These are phyloP conservation scores for Phanerochaete carnosa DNA, from an alignment of 768 basidiomycete genomes.

Conservation along the genomic window DNA sequence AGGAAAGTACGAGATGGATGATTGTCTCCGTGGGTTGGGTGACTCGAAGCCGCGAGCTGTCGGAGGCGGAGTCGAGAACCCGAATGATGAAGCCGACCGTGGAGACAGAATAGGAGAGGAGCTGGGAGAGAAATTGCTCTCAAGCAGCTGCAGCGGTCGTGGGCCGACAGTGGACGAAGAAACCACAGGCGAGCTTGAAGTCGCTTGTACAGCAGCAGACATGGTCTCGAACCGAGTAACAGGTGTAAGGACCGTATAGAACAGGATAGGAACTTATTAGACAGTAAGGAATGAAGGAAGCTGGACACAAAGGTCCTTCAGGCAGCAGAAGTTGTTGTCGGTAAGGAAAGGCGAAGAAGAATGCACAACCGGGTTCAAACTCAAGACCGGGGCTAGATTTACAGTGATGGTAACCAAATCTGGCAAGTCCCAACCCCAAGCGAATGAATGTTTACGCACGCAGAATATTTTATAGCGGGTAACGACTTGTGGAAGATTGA, in stretches of 20 bases:
- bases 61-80: slow-evolving; percentile 21
- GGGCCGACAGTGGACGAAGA: slow-evolving; percentile 32
- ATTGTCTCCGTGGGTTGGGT: slow-evolving; percentile 37
- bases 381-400: not conserved
- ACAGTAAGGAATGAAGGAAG: not conserved
- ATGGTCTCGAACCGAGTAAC: not conserved
- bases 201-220: not conserved
- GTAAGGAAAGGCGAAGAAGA: not conserved
- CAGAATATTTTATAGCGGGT: not conserved
- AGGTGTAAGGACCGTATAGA: slow-evolving; percentile 9
- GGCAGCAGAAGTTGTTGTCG: not conserved
- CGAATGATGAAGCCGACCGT: slow-evolving; percentile 12
- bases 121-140: slow-evolving; percentile 30
- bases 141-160: slow-evolving; percentile 46
- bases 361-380: not conserved
- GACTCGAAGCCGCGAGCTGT: slow-evolving; percentile 17
- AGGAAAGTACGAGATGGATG: slow-evolving; percentile 51
- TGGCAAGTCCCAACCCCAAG: not conserved
- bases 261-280: not conserved
- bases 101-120: slow-evolving; percentile 25
- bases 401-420: slow-evolving; percentile 6
- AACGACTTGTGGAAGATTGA: not conserved
- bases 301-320: not conserved
- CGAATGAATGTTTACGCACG: not conserved
- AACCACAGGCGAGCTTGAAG: slow-evolving; percentile 2